phyloP scores from a whole-genome alignment of 192 early-diverging fungal species.

The Mortierella claussenii region DNA sequence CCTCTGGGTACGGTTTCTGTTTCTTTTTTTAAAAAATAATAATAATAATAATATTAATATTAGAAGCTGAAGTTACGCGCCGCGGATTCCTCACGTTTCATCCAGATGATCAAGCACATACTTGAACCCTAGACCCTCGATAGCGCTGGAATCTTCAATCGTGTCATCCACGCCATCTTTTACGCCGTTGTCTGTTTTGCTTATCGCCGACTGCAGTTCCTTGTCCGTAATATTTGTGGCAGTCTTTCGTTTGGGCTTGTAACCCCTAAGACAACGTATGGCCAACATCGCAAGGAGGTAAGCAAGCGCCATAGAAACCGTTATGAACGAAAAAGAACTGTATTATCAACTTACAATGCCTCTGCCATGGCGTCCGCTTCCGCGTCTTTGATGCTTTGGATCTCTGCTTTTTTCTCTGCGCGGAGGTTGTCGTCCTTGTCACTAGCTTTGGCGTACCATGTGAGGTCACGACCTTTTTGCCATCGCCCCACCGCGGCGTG shows the following conservation, averaged over 20 bases:
- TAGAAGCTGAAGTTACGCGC: neutral
- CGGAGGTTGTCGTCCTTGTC: constrained; percentile 24
- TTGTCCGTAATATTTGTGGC: constrained; percentile 58
- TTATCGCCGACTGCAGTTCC: constrained; percentile 58
- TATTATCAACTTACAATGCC: constrained; percentile 57
- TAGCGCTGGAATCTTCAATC: constrained; percentile 21
- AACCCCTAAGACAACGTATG: constrained; percentile 39
- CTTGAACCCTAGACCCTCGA: constrained; percentile 43
- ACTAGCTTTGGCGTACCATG: constrained; percentile 78
- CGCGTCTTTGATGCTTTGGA: constrained; percentile 66
- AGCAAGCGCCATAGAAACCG: too few species aligned
- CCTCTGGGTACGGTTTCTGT: constrained; percentile 7
- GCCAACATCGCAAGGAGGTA: too few species aligned
- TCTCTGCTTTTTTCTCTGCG: constrained; percentile 50
- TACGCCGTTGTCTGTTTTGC: constrained; percentile 25
- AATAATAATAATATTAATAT: neutral
- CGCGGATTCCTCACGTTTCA: neutral
- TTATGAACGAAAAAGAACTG: neutral
- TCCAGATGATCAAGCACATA: constrained; percentile 2
- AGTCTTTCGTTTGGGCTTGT: constrained; percentile 52
- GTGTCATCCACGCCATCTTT: constrained; percentile 44
- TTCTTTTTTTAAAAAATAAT: neutral
- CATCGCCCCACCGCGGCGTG: constrained; percentile 84
- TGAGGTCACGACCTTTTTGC: constrained; percentile 69
- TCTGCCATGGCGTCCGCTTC: constrained; percentile 70